phyloP scores from a whole-genome alignment of 2,329 filamentous ascomycete genomes.

The Penicillium sp. region DNA sequence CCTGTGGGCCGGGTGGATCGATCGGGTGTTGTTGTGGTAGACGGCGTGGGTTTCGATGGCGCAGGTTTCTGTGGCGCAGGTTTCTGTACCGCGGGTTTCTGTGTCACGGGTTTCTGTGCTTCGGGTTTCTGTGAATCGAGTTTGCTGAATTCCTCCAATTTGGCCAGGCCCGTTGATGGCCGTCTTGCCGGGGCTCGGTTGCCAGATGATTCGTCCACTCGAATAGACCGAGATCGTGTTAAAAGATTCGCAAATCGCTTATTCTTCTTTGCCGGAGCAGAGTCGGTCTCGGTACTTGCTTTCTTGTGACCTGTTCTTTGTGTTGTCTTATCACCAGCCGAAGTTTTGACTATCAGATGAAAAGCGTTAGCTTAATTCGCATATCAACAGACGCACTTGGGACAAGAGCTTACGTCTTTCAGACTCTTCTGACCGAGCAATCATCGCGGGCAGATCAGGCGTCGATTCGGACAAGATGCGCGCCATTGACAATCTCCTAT shows the following conservation, averaged over 20 bases:
- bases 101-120: slow-evolving; percentile 16
- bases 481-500: slow-evolving; percentile 38
- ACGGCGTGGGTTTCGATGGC: slow-evolving; percentile 24
- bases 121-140: slow-evolving; percentile 40
- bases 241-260: slow-evolving; percentile 49
- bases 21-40: slow-evolving; percentile 66
- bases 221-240: slow-evolving; percentile 46
- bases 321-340: slow-evolving; percentile 20
- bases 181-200: slow-evolving; percentile 34
- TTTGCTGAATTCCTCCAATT: slow-evolving; percentile 37
- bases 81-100: slow-evolving; percentile 41
- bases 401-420: slow-evolving; percentile 26
- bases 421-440: slow-evolving; percentile 28
- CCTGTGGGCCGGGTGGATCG: slow-evolving; percentile 56
- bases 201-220: slow-evolving; percentile 42
- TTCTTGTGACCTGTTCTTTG: slow-evolving; percentile 28
- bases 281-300: slow-evolving; percentile 28
- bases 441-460: slow-evolving; percentile 40
- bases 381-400: not conserved
- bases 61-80: slow-evolving; percentile 22
- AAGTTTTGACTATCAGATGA: slow-evolving; percentile 20
- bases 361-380: slow-evolving; percentile 4
- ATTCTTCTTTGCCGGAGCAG: slow-evolving; percentile 37
- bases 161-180: slow-evolving; percentile 42
- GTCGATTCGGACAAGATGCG: slow-evolving; percentile 44